Percentiles rank a stretch among this genome's conserved stretches.
Conservation (phyloP, 2,329 filamentous ascomycete genomes). For the Colletotrichum horii region DNA sequence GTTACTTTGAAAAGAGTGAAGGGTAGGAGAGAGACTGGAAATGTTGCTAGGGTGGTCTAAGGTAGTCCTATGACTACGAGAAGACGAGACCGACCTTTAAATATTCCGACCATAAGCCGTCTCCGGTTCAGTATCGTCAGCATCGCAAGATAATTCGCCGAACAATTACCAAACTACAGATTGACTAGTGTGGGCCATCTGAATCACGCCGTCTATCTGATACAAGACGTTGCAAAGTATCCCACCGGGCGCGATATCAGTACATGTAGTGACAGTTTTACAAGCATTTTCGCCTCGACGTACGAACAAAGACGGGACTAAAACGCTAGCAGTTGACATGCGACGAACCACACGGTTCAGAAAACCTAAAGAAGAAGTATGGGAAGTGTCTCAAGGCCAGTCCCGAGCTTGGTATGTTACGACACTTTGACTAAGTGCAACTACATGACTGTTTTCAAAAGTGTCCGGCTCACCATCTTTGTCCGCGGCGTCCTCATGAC, state of each 20-base stretch:
- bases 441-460: background rate
- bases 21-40: background rate
- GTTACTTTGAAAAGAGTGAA: background rate
- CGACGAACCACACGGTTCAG: background rate
- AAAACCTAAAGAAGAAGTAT: background rate
- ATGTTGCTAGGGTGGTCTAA: background rate
- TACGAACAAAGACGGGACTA: background rate
- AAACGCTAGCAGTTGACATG: background rate
- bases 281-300: background rate
- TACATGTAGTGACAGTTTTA: rapidly evolving
- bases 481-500: background rate
- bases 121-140: background rate
- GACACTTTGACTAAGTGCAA: background rate
- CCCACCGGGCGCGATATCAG: background rate
- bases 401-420: background rate
- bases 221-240: background rate
- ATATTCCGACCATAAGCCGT: background rate
- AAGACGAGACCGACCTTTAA: background rate
- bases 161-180: background rate
- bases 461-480: background rate
- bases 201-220: background rate
- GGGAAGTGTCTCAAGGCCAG: background rate
- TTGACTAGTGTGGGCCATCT: background rate
- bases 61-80: rapidly evolving
- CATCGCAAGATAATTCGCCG: background rate